These are phyloP conservation scores for Eimeria praecox DNA, from an alignment of 169 alveolate species.

Conservation along the genomic window DNA sequence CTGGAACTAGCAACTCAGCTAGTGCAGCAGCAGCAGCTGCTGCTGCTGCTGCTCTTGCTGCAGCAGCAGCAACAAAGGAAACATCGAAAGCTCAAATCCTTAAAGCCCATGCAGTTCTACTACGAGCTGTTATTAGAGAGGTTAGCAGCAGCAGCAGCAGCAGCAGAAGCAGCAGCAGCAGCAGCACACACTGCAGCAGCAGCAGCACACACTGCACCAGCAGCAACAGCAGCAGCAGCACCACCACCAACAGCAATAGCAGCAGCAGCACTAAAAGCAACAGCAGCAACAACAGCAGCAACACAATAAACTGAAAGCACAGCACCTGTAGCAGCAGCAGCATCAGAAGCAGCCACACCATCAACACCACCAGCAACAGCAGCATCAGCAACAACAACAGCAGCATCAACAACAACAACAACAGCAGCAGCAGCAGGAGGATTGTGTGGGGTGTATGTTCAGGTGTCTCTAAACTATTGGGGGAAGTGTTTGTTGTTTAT, in stretches of 20 bases:
- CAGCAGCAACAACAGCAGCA: slow-evolving; percentile 51
- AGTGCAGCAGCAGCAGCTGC: slow-evolving; percentile 34
- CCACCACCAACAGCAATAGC: not conserved
- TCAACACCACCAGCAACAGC: not conserved
- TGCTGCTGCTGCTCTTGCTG: slow-evolving; percentile 34
- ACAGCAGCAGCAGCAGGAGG: not conserved
- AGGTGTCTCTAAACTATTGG: not conserved
- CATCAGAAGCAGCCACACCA: not conserved
- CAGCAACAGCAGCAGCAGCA: slow-evolving; percentile 7
- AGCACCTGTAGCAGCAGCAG: not conserved
- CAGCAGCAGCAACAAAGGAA: slow-evolving; percentile 19
- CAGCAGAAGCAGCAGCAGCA: slow-evolving; percentile 35
- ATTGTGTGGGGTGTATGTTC: not conserved
- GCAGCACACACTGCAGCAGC: not conserved
- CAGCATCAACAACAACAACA: slow-evolving; percentile 2
- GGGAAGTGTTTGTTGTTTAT: not conserved
- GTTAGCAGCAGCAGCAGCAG: slow-evolving; percentile 10
- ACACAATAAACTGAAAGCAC: not conserved
- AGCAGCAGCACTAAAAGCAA: not conserved
- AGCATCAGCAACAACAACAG: not conserved
- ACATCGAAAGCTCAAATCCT: not conserved
- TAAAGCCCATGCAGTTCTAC: slow-evolving; percentile 11
- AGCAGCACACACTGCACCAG: not conserved
- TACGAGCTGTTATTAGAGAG: not conserved
- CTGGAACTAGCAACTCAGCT: not conserved